Evolutionary conservation across 2,329 filamentous ascomycete genomes (phyloP), one percentile per base, ranked within the genome.

Genomic region (Elsinoe australis): DNA sequence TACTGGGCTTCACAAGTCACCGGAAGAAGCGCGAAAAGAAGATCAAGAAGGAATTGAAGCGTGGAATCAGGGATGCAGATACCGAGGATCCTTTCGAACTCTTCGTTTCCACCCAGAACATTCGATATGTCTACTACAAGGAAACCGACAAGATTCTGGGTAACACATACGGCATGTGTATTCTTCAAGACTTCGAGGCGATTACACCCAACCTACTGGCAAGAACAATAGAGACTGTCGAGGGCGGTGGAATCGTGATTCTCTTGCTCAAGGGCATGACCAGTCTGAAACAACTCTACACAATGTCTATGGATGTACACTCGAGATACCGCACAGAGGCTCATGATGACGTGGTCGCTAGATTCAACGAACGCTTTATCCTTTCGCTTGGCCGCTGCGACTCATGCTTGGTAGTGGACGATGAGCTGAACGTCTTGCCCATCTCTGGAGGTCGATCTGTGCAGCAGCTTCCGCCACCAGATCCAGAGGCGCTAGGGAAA

Each of bases 91-190:
- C 92, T 0, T 98, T 98, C 71, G 92, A 98, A 70, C 79, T 96
- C 48, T 98, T 96, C 69, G 84, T 96, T 59, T 92, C 88, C 51
- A 81, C 95, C 50, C 86, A 96, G 71, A 88, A 95, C 67, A 95
- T 98, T 64, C 85, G 92, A 67, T 98, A 98, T 77, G 87, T 92
- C 50, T 98, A 95, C 75, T 98, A 98, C 74, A 98, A 98, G 70
- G 92, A 98, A 71, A 96, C 92, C 21, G 92, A 98, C 61, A 96
- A 95, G 74, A 95, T 98, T 62, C 70, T 96, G 49, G 92, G 92
- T 64, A 94, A 96, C 66, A 98, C 92, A 34, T 98, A 92, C 63
- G 90, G 90, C 63, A 95, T 95, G 87, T 95, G 88, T 65, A 94
- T 98, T 55, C 71, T 98, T 57, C 92, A 98, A 67, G 92, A 98